Base-by-base conservation (phyloP, 2,329 filamentous ascomycete genomes). In the Alternaria angustiovoidea region DNA sequence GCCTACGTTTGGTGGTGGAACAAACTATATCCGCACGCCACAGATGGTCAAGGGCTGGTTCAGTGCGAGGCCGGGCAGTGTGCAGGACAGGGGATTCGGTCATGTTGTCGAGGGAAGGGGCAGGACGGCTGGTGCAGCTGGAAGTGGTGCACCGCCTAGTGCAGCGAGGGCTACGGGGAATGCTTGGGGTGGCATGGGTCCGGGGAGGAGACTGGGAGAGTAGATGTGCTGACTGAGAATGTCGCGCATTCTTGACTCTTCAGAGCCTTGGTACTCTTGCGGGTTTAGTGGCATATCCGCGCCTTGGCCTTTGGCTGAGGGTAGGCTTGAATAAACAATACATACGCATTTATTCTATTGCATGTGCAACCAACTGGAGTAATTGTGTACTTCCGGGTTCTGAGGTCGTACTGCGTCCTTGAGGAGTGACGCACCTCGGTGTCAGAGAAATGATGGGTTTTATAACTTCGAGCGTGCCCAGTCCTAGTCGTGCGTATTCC, bases 1-100 rank as follows among this genome's bases (percentile, higher is more conserved):
- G 84, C 95, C 95, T 5, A 88, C 91, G 56, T 95, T 95, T 74
- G 94, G 93, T 32, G 91, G 92, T 57, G 95, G 95, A 0, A 84
- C 83, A 52, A 96, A 94, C 73, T 84, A 90, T 49, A 83, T 97
- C 36, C 83, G 85, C 14, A 95, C 93, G 0, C 95, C 95, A 2
- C 76, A 78, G 6, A 88, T 93, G 67, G 80, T 98, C 59, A 88
- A 87, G 60, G 85, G 85, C 55, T 85, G 91, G 67, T 90, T 94
- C 59, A 81, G 83, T 59, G 84, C 80, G 54, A 75, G 69, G 26
- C 81, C 81, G 22, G 81, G 81, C 52, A 76, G 80, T 20, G 74
- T 49, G 47, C 73, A 66, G 76, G 77, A 84, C 48, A 86, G 87
- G 55, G 76, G 80, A 0, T 91, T 88, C 69, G 91, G 92, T 4